Percentiles rank a stretch among this genome's conserved stretches.
Evolutionary conservation across 2,329 filamentous ascomycete species (phyloP).

Genomic region (Beauveria caledonica): DNA sequence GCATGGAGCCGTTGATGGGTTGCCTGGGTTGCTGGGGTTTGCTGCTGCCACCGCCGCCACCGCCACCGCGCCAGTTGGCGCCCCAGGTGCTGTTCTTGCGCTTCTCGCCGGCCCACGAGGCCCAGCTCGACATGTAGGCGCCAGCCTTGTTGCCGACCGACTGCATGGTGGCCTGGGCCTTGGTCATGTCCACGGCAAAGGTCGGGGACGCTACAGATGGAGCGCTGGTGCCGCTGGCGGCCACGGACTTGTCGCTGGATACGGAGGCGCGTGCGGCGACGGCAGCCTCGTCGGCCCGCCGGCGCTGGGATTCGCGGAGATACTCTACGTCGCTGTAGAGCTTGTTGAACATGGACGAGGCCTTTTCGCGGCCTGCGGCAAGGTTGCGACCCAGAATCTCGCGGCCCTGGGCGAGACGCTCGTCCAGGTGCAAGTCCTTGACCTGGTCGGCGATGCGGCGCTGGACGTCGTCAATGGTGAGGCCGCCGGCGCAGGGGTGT

Average conservation of each 20-base stretch:
- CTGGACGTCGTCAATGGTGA: constrained; percentile 92
- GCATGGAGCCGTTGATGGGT: constrained; percentile 24
- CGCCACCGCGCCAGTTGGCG: constrained; percentile 26
- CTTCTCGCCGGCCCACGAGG: constrained; percentile 67
- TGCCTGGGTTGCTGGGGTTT: constrained; percentile 22
- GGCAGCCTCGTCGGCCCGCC: constrained; percentile 30
- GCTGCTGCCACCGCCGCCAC: constrained; percentile 22
- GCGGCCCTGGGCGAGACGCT: constrained; percentile 72
- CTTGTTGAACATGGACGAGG: constrained; percentile 77
- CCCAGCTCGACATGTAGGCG: constrained; percentile 62
- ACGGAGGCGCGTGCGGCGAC: constrained; percentile 14
- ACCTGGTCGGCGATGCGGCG: constrained; percentile 84
- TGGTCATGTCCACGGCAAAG: constrained; percentile 25
- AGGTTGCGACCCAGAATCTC: constrained; percentile 84
- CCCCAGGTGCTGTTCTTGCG: constrained; percentile 47
- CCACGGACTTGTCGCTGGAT: constrained; percentile 17
- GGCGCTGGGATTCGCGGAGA: constrained; percentile 38
- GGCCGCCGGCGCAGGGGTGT: constrained; percentile 85
- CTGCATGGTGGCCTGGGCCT: constrained; percentile 37
- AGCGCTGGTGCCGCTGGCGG: constrained; percentile 16
- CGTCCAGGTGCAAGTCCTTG: constrained; percentile 87
- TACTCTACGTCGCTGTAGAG: constrained; percentile 84
- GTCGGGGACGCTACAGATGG: constrained; percentile 14
- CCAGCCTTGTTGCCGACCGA: constrained; percentile 49
- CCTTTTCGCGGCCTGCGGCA: constrained; percentile 81